Evolutionary conservation across 345 rosid species (phyloP).

Genomic region (Salix viminalis): DNA sequence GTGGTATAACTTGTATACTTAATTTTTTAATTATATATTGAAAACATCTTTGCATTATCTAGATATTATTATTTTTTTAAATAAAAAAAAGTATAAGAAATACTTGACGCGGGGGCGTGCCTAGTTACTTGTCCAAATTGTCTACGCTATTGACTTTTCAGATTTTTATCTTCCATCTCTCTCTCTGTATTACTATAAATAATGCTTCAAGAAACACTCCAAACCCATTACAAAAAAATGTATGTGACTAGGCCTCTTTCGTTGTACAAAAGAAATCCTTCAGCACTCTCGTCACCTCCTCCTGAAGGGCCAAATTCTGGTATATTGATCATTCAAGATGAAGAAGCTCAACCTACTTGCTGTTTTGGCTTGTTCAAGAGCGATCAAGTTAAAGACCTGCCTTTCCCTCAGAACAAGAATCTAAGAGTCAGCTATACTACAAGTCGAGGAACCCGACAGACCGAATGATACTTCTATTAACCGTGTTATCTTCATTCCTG

Average conservation of each 20-base stretch:
- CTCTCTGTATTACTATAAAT: too few species aligned
- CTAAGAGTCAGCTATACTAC: slow-evolving; percentile 13
- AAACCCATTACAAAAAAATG: neutral
- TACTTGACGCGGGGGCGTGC: too few species aligned
- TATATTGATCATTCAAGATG: slow-evolving; percentile 49
- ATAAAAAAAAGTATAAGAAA: too few species aligned
- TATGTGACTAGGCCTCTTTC: slow-evolving; percentile 26
- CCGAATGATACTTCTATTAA: neutral
- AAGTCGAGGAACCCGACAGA: neutral
- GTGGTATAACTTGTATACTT: too few species aligned
- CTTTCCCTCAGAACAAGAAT: slow-evolving; percentile 58
- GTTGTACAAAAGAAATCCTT: slow-evolving; percentile 12
- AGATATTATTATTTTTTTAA: too few species aligned
- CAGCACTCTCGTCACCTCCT: slow-evolving; percentile 33
- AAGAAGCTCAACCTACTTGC: slow-evolving; percentile 44
- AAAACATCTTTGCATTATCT: too few species aligned
- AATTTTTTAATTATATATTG: too few species aligned
- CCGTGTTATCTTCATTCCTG: slow-evolving; percentile 42
- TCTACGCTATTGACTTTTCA: too few species aligned
- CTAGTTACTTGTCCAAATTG: too few species aligned
- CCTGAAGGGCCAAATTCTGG: slow-evolving; percentile 62
- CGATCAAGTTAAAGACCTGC: slow-evolving; percentile 12
- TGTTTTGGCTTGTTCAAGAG: slow-evolving; percentile 42
- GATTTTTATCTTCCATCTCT: too few species aligned
- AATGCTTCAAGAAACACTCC: neutral